Percentiles rank a stretch among this genome's conserved stretches.
These are phyloP conservation scores for Hortaea werneckii DNA, from an alignment of 2,329 filamentous ascomycete genomes.

Conservation along the genomic window DNA sequence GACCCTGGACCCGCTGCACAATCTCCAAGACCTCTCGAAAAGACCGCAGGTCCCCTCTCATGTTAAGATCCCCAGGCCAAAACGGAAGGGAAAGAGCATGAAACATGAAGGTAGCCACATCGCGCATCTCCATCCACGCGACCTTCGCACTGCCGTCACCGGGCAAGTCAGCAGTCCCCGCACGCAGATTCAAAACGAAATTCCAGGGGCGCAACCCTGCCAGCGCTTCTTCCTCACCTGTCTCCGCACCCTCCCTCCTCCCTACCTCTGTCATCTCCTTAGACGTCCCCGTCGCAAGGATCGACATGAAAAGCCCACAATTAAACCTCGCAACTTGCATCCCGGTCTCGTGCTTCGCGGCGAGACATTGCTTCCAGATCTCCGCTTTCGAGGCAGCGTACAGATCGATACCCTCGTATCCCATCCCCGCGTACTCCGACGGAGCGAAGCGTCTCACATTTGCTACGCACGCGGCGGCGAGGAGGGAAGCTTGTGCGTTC, in stretches of 20 bases:
- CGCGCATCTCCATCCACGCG: conserved; percentile 40
- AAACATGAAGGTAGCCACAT: conserved; percentile 40
- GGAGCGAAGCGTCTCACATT: conserved; percentile 52
- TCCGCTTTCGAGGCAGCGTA: conserved; percentile 14
- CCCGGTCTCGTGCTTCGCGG: conserved; percentile 8
- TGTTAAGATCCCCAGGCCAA: conserved; percentile 36
- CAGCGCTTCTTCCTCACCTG: conserved; percentile 22
- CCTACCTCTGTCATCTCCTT: conserved; percentile 15
- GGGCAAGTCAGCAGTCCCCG: conserved; percentile 39
- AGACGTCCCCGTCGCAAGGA: conserved; percentile 20
- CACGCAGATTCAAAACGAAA: conserved; percentile 36
- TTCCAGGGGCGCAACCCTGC: conserved; percentile 27
- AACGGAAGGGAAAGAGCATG: conserved; percentile 31
- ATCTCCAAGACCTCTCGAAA: conserved; percentile 17
- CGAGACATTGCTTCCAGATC: conserved; percentile 13
- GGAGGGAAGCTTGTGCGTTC: conserved; percentile 37
- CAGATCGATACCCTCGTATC: conserved; percentile 17
- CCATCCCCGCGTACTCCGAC: conserved; percentile 41
- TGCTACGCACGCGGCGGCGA: conserved; percentile 48
- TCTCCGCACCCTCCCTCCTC: conserved; percentile 9
- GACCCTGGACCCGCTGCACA: conserved; percentile 17
- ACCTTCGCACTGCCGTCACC: conserved; percentile 37
- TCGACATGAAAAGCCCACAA: conserved; percentile 21
- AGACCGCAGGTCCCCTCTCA: conserved; percentile 19
- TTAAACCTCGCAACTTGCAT: conserved; percentile 19